phyloP scores from a whole-genome alignment of 345 rosid species.

The Microcos paniculata region DNA sequence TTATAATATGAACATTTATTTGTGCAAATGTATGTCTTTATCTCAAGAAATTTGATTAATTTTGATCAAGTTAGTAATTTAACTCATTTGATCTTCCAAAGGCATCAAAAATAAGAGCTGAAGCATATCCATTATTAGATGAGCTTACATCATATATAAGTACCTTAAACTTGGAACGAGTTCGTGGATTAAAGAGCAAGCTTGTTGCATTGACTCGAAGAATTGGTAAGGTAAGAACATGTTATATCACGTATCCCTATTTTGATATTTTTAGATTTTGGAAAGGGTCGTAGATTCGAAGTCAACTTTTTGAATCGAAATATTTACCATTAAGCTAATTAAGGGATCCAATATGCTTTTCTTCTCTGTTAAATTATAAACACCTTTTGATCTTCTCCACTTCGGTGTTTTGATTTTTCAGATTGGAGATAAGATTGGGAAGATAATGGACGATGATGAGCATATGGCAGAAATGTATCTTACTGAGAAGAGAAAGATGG shows the following conservation, averaged over 20 bases:
- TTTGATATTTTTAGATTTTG: no score
- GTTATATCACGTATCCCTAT: no score
- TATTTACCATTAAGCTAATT: no score
- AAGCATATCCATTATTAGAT: slow-evolving; percentile 91
- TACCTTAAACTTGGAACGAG: slow-evolving; percentile 87
- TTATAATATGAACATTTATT: no score
- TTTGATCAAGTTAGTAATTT: not conserved
- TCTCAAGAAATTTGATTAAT: slow-evolving; percentile 6
- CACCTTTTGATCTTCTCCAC: no score
- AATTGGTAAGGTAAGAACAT: slow-evolving; percentile 68
- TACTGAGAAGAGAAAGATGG: slow-evolving; percentile 87
- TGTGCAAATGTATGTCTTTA: no score
- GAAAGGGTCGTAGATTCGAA: no score
- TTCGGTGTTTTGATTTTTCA: slow-evolving; percentile 26
- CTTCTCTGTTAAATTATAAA: no score
- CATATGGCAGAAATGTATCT: slow-evolving; percentile 99
- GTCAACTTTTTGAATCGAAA: no score
- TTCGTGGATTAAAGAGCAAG: slow-evolving; percentile 84
- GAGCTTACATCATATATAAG: slow-evolving; percentile 91
- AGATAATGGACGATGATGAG: slow-evolving; percentile 96
- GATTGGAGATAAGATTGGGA: slow-evolving; percentile 95
- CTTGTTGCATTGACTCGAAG: slow-evolving; percentile 87
- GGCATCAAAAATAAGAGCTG: slow-evolving; percentile 94
- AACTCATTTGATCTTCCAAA: slow-evolving; percentile 26
- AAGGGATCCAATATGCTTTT: no score